A percentile compares a stretch with the other conserved stretches of the same genome.
phyloP scores from a whole-genome alignment of 2,329 filamentous ascomycete species.

The Verticillium dahliae region DNA sequence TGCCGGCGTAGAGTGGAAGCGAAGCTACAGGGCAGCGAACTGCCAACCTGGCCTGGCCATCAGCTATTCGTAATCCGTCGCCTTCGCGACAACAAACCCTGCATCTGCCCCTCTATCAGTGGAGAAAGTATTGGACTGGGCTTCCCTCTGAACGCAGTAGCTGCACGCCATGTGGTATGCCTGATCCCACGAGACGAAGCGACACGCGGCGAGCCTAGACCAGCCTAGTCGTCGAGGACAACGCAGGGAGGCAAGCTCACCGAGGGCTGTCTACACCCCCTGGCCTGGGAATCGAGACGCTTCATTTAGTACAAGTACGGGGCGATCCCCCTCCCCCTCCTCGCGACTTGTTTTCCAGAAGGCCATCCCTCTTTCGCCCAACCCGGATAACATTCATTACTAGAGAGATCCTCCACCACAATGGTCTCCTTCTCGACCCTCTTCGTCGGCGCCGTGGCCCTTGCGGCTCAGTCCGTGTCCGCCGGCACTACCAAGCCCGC shows the following conservation, averaged over 20 bases:
- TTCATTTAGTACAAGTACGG: not conserved
- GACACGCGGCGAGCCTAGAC: not conserved
- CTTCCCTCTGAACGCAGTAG: not conserved
- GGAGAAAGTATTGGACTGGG: not conserved
- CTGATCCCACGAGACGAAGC: not conserved
- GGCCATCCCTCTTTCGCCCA: not conserved
- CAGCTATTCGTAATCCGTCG: not conserved
- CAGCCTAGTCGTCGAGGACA: not conserved
- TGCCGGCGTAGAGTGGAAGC: not conserved
- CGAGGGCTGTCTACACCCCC: not conserved
- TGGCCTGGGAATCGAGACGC: not conserved
- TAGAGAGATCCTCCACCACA: not conserved
- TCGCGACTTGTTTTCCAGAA: not conserved
- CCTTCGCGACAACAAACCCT: not conserved
- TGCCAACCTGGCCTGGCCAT: not conserved
- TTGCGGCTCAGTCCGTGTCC: conserved; percentile 1
- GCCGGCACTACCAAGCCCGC: not conserved
- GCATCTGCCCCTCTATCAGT: not conserved
- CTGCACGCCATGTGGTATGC: not conserved
- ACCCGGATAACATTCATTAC: not conserved
- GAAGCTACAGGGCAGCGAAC: not conserved
- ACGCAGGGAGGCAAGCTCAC: not conserved
- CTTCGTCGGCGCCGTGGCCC: not conserved
- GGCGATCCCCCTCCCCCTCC: not conserved
- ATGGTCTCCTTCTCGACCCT: not conserved